Base-by-base conservation (phyloP, 2,329 filamentous ascomycete species). In the Clonostachys rosea region DNA sequence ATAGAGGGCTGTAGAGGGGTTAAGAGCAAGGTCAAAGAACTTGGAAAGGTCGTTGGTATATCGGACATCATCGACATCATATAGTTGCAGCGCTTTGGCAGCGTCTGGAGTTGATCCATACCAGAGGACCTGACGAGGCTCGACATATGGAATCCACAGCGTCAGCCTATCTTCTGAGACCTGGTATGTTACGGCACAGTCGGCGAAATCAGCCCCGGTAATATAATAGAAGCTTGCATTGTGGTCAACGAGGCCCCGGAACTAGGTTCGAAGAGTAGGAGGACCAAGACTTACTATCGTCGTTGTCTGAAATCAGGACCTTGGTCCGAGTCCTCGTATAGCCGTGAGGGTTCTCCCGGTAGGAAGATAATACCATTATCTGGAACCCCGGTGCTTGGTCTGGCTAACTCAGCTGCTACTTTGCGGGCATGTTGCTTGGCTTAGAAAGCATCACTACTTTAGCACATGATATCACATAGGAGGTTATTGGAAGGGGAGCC, bases 141-240 rank as follows among this genome's bases (percentile, higher is more conserved):
- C 79, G 52, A 84, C 79, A 55, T 81, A 79, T 3, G 87, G 87
- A 43, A 92, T 82, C 78, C 86, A 94, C 30, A 92, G 77, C 6
- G 77, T 81, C 48, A 94, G 76, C 18, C 70, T 67, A 60, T 91
- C 86, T 11, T 68, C 67, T 18, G 60, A 66, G 43, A 83, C 73
- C 50, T 83, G 77, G 55, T 82, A 83, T 3, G 79, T 83, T 34
- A 79, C 70, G 43, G 68, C 67, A 56, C 76, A 81, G 54, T 76
- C 74, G 3, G 75, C 66, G 50, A 81, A 76, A 61, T 81, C 64
- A 49, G 69, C 73, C 35, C 79, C 79, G 30, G 71, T 69, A 47
- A 83, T 58, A 59, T 83, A 83, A 60, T 75, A 83, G 61, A 83
- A 83, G 67, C 78, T 81, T 3, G 17, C 18, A 24, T 11, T 17